Evolutionary conservation across 1,284 basidiomycete species (phyloP).

Genomic region (Ganoderma meredithae): DNA sequence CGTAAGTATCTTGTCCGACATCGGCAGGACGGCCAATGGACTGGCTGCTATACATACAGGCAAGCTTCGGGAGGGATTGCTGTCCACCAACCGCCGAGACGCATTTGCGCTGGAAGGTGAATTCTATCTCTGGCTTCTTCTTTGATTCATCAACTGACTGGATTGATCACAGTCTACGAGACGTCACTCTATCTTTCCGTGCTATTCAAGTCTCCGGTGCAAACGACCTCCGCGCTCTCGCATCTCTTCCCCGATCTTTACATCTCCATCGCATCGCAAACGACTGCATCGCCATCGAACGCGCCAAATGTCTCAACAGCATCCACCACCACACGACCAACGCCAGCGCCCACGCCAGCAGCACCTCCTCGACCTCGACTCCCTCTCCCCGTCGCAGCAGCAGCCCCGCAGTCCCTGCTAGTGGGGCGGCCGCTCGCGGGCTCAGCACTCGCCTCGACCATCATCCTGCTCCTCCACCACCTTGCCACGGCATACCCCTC

Average conservation of each 20-base stretch:
- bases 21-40: not conserved
- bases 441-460: constrained; percentile 40
- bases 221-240: constrained; percentile 65
- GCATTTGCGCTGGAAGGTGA: constrained; percentile 69
- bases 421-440: not conserved
- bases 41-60: constrained; percentile 47
- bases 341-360: not conserved
- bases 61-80: constrained; percentile 74
- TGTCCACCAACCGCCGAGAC: constrained; percentile 63
- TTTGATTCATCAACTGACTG: not conserved
- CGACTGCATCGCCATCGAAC: constrained; percentile 6
- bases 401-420: not conserved
- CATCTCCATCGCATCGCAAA: constrained; percentile 24
- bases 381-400: not conserved
- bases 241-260: constrained; percentile 63
- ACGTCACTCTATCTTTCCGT: constrained; percentile 70
- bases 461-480: constrained; percentile 62
- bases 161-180: constrained; percentile 61
- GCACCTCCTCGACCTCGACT: not conserved
- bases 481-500: constrained; percentile 66
- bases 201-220: constrained; percentile 62
- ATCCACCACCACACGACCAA: not conserved
- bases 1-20: constrained; percentile 50
- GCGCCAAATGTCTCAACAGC: not conserved
- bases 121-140: constrained; percentile 16